Conservation (phyloP, 106 monocot genomes). For the Dendrobium officinale region DNA sequence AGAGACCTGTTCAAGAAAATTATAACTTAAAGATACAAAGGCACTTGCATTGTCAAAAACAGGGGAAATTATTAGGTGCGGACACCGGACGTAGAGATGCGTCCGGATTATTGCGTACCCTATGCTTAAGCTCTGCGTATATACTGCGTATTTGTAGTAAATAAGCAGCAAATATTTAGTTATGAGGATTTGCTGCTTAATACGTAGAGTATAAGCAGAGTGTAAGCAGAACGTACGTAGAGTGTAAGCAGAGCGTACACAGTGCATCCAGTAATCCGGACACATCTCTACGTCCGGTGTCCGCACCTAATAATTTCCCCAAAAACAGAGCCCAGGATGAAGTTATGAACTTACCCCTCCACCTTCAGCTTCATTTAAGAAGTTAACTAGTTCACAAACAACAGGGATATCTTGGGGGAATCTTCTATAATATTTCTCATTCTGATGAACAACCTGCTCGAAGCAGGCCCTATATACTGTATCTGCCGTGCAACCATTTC, state of each 20-base stretch:
- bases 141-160: too few relatives aligned
- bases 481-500: slow-evolving; percentile 75
- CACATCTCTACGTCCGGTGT: too few relatives aligned
- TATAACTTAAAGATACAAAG: neutral
- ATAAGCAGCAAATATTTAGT: too few relatives aligned
- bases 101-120: too few relatives aligned
- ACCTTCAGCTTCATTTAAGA: slow-evolving; percentile 52
- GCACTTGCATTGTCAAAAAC: neutral
- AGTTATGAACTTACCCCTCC: slow-evolving; percentile 66
- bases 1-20: slow-evolving; percentile 37
- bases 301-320: too few relatives aligned
- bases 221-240: too few relatives aligned
- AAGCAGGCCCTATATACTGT: slow-evolving; percentile 82
- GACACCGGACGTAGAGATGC: too few relatives aligned
- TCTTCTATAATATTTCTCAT: slow-evolving; percentile 92
- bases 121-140: too few relatives aligned
- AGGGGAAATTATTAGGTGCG: neutral
- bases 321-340: neutral
- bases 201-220: too few relatives aligned
- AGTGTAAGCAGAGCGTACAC: too few relatives aligned
- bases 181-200: too few relatives aligned
- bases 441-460: slow-evolving; percentile 77
- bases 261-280: too few relatives aligned
- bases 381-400: slow-evolving; percentile 57
- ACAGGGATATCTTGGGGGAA: slow-evolving; percentile 77